Base-by-base conservation (phyloP, 305 asterid genomes). In the Ajuga reptans region DNA sequence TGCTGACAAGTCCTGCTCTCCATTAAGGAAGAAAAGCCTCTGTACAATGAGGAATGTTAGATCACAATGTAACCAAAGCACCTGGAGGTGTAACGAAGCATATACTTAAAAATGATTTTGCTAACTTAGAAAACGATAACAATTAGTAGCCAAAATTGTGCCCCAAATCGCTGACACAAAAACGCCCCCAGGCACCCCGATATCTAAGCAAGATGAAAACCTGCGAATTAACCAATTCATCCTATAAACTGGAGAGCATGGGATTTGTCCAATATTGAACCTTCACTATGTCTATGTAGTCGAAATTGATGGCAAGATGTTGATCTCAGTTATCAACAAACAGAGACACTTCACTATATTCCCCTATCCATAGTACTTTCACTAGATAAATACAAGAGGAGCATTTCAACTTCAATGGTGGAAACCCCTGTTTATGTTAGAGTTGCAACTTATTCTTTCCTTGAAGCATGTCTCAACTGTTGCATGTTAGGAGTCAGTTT, bases 11-110 rank as follows among this genome's bases (percentile, higher is more conserved):
- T 89, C 91, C 76, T 86, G 97, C 80, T 93, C 99, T 66, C 97
- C 97, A 77, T 89, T 93, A 69, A 89, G 88, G 82, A 93, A 93
- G 86, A 93, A 93, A 80, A 93, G 93, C 83, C 99, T 85, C 99
- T 93, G 85, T 71, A 77, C 29, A 66, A 71, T 74, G 57, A 71
- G 61, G 69, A 62, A 37, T 61, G 72, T 69, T 52, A 68, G 68
- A 75, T 75, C 12, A 66, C 47, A 53, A 62, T 60, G 51, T 42
- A 34, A 50, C 72, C 47, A 71, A 69, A 58, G 69, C 10, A 75
- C 63, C n/a, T 34, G 29, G 50, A 72, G 54, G 66, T 54, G 52
- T 29, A 39, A 49, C 37, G 65, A 58, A 24, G 57, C 9, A 47
- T 33, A 21, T 3, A 34, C 7, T 7, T 36, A 9, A n/a, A 43